Base-by-base conservation (phyloP, 2,329 filamentous ascomycete species). In the Aspergillus awamori region DNA sequence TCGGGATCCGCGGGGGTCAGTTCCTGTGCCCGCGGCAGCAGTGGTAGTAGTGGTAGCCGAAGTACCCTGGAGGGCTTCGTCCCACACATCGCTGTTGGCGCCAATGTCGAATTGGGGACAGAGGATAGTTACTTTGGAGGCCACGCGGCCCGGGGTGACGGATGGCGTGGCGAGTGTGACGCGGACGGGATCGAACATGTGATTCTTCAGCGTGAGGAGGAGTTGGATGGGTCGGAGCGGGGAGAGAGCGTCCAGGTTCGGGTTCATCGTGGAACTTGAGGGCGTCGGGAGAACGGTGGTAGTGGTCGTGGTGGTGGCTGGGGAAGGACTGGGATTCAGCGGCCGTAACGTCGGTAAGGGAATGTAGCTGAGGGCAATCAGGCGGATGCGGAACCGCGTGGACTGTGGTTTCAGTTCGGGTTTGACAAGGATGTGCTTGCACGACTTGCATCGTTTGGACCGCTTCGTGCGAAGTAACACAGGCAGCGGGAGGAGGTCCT, bases 41-140 rank as follows among this genome's bases (percentile, higher is more conserved):
- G n/a, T n/a, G 41, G n/a, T 26, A 2, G 52, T n/a, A 8, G 39
- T 36, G 72, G 75, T 73, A 74, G 74, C 73, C 77, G 67, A 72
- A 65, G 53, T 76, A 69, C 55, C 76, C 73, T 88, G 87, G 10
- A 97, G 83, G 0, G 93, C 94, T 72, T 98, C 95, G 69, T 98
- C 94, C 90, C 90, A 91, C 77, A 96, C 86, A 69, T 93, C 90
- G n/a, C 92, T 95, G 75, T 97, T 97, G 61, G 94, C 92, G 64
- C 93, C 94, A 48, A 99, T 89, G 53, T 95, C 91, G 75, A 99
- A 98, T 69, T 96, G 88, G 0, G 95, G 95, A 71, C 94, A 99
- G 1, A 99, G 83, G 13, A 99, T 89, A 0, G 95, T 99, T 62
- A 99, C 92, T 69, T 87, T 90, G 59, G 89, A 90, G 1, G 86